Conservation (phyloP, 169 alveolate genomes). For the Sarcocystis neurona region DNA sequence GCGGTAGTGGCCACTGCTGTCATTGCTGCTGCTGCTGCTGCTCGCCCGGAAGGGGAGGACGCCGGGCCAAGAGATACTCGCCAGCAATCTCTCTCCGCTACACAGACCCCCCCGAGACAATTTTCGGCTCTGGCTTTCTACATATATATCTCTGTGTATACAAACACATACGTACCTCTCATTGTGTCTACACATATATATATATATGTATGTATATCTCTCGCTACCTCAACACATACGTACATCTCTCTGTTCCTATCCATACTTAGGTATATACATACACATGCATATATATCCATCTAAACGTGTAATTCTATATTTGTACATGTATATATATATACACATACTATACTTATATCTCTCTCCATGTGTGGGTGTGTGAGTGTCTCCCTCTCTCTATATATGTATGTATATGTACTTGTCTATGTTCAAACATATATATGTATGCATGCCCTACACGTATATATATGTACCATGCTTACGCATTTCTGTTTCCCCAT, state of each 20-base stretch:
- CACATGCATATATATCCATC: not conserved
- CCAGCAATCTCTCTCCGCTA: too few species aligned
- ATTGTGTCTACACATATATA: not conserved
- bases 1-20: not conserved
- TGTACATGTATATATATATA: not conserved
- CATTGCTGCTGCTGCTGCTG: conserved; percentile 11
- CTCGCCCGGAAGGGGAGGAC: too few species aligned
- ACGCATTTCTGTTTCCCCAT: too few species aligned
- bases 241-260: not conserved
- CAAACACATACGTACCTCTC: not conserved
- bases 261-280: not conserved
- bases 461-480: too few species aligned
- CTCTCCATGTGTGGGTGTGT: not conserved
- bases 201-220: not conserved
- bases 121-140: not conserved
- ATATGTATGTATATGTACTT: too few species aligned
- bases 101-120: too few species aligned
- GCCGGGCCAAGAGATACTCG: too few species aligned
- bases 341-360: not conserved
- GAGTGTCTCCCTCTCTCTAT: not conserved
- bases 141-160: not conserved
- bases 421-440: too few species aligned
- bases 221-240: not conserved
- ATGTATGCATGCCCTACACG: too few species aligned
- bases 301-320: too few species aligned